A percentile compares a stretch with the other conserved stretches of the same genome.
Conservation (phyloP, 805 yeast species). For the Myxozyma udenii region DNA sequence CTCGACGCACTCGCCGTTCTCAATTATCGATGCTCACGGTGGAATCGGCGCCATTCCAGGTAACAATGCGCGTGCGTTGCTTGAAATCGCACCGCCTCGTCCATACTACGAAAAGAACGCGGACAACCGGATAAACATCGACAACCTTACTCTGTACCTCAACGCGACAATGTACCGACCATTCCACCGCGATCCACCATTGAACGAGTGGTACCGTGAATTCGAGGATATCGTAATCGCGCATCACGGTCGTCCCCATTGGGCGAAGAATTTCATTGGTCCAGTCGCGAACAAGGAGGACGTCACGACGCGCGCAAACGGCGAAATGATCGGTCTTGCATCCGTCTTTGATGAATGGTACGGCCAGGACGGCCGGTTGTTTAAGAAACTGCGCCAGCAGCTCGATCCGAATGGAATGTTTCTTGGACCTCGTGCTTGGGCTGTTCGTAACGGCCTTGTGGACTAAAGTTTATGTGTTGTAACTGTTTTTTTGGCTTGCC, state of each 20-base stretch:
- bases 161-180: slow-evolving; percentile 97
- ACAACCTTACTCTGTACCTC: slow-evolving; percentile 77
- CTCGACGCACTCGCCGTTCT: slow-evolving; percentile 15
- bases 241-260: slow-evolving; percentile 92
- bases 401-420: slow-evolving; percentile 83
- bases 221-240: slow-evolving; percentile 75
- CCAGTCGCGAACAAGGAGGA: slow-evolving; percentile 40
- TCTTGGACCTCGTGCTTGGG: slow-evolving; percentile 76
- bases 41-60: slow-evolving; percentile 74
- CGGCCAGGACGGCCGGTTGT: slow-evolving; percentile 63
- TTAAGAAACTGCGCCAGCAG: slow-evolving; percentile 59
- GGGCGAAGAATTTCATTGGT: slow-evolving; percentile 95
- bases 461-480: background rate
- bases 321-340: slow-evolving; percentile 78
- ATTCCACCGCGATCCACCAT: slow-evolving; percentile 69
- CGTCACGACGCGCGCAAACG: slow-evolving; percentile 43
- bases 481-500: background rate
- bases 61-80: slow-evolving; percentile 71
- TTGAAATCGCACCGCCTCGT: slow-evolving; percentile 75
- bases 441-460: slow-evolving; percentile 64
- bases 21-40: slow-evolving; percentile 11
- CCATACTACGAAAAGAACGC: slow-evolving; percentile 48
- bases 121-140: slow-evolving; percentile 48
- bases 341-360: slow-evolving; percentile 71
- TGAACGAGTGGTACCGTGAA: slow-evolving; percentile 70